Base-by-base conservation (phyloP, 768 basidiomycete species). In the Auricularia cornea region DNA sequence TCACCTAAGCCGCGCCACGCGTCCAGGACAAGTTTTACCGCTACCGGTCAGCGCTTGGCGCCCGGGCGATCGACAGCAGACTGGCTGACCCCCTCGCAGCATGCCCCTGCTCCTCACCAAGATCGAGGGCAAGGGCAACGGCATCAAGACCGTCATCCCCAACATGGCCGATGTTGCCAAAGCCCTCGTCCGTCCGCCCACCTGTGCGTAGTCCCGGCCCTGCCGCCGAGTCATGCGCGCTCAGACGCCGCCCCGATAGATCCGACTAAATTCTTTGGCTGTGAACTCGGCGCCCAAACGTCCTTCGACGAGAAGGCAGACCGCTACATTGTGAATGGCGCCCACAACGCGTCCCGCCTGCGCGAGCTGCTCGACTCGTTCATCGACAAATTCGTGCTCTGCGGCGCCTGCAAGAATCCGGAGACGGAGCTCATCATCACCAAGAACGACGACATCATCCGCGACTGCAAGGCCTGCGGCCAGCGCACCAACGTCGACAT, bases 381-480 rank as follows among this genome's bases (percentile, higher is more conserved):
- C 82, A 99, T 99, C 79, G 93, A 96, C 70, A 98, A 98, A 77
- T 99, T 97, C 68, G 94, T 99, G 52, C 87, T 99, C 18, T 99
- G 97, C 79, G 88, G 87, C 64, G 85, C 90, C 11, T 99, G 97
- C 89, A 98, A 98, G 80, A 99, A 99, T 73, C 97, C 97, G 12
- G 97, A 99, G 78, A 99, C 97, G 33, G 95, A 98, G 71, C 85
- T 98, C 54, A 77, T 93, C 78, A 84, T 99, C 73, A 85, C 93
- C 74, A 95, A 92, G 76, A 80, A 76, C 63, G 97, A 98, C 70
- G 85, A 90, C 68, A 94, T 98, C 72, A 85, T 90, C 67, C 86
- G 95, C 65, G 95, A 99, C 75, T 99, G 97, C 83, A 98, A 98
- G 77, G 97, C 97, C 30, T 99, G 97, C 70, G 97, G 97, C 61